Conservation (phyloP, 176 grass and related monocot species). For the Saccharum spontaneum region DNA sequence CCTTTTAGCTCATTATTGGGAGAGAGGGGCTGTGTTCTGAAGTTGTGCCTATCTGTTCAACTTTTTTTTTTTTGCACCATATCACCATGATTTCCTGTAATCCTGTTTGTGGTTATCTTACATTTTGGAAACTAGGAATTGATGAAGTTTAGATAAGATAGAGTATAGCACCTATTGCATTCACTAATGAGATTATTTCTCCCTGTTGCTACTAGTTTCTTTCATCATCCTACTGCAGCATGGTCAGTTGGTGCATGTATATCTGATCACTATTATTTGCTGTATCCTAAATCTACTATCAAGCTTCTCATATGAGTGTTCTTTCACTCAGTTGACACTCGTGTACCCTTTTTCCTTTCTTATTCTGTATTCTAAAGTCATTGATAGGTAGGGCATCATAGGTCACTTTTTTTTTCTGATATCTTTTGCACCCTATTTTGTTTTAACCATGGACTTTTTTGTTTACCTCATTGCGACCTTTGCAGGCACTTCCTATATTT, state of each 20-base stretch:
- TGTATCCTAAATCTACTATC: background rate
- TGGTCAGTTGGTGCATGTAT: background rate
- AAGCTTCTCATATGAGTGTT: background rate
- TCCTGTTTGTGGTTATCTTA: background rate
- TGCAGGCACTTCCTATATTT: slow-evolving; percentile 97
- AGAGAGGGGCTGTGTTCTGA: background rate
- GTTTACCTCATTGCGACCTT: slow-evolving; percentile 25
- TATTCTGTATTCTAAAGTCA: background rate
- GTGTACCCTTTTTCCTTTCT: slow-evolving; percentile 20
- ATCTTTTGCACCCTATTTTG: slow-evolving; percentile 6
- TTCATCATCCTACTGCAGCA: slow-evolving; percentile 3
- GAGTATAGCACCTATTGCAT: slow-evolving; percentile 1
- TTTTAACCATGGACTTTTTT: slow-evolving; percentile 12
- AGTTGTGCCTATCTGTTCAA: slow-evolving; percentile 6
- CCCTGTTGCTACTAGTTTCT: background rate
- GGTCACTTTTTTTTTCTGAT: background rate
- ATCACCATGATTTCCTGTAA: background rate
- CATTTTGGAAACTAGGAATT: background rate
- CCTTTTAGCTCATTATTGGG: background rate
- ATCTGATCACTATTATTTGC: background rate
- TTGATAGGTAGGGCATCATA: slow-evolving; percentile 1
- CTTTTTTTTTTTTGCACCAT: background rate
- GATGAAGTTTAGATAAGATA: slow-evolving; percentile 16
- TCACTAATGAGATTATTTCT: background rate
- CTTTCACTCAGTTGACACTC: background rate